These are phyloP conservation scores for Sarocladiaceae sp. DNA, from an alignment of 2,329 filamentous ascomycete species.

Conservation along the genomic window DNA sequence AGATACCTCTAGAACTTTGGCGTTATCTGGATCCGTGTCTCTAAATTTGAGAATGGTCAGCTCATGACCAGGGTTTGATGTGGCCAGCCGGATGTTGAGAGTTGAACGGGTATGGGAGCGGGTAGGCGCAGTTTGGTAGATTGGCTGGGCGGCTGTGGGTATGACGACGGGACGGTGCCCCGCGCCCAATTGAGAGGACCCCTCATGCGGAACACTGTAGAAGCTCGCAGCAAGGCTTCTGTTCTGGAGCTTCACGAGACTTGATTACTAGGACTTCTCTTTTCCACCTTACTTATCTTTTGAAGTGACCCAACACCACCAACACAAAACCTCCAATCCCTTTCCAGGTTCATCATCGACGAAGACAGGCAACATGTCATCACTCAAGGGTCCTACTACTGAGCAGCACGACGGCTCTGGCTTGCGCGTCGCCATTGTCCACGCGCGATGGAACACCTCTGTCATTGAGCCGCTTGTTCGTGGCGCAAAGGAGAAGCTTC, in stretches of 20 bases:
- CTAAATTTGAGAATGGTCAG: no score
- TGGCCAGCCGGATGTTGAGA: no score
- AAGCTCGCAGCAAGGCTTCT: neutral
- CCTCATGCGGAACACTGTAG: neutral
- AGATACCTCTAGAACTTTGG: no score
- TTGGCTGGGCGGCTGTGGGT: neutral
- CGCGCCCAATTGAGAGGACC: conserved; percentile 8
- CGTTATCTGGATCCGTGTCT: no score
- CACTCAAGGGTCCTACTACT: conserved; percentile 52
- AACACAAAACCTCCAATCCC: neutral
- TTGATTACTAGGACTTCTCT: no score
- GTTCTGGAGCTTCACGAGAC: no score
- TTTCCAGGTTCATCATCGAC: neutral
- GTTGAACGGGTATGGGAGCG: no score
- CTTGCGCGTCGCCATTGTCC: conserved; percentile 89
- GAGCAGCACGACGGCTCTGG: conserved; percentile 62
- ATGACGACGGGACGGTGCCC: conserved; percentile 10
- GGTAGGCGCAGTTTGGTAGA: no score
- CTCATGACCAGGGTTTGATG: no score
- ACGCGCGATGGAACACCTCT: conserved; percentile 88
- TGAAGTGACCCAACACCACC: neutral
- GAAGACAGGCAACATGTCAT: conserved; percentile 15
- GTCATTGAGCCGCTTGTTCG: conserved; percentile 83
- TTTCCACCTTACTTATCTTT: no score
- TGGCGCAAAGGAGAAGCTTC: conserved; percentile 74